Evolutionary conservation across 176 grass and related monocot genomes (phyloP).

Genomic region (Paspalum notatum): DNA sequence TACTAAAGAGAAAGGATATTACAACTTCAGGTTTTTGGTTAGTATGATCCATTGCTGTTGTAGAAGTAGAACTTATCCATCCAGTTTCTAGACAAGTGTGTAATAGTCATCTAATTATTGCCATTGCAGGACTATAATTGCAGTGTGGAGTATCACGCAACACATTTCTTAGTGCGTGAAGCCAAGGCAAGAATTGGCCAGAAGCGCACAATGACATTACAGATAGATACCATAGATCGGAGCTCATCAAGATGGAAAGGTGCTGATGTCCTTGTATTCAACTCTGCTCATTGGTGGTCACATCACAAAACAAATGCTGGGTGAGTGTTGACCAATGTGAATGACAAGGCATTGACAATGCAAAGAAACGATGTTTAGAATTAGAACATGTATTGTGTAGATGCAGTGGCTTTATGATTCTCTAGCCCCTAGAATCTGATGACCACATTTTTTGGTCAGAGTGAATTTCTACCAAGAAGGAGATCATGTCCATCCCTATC

Average conservation of each 20-base stretch:
- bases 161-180: conserved; percentile 91
- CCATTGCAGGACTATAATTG: conserved; percentile 84
- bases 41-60: conserved; percentile 23
- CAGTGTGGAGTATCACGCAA: conserved; percentile 84
- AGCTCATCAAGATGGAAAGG: conserved; percentile 77
- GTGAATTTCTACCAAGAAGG: conserved; percentile 96
- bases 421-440: not conserved
- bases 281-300: conserved; percentile 97
- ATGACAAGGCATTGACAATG: not conserved
- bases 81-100: conserved; percentile 14
- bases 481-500: conserved; percentile 53
- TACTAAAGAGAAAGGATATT: conserved; percentile 80
- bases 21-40: conserved; percentile 83
- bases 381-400: not conserved
- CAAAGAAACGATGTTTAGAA: not conserved
- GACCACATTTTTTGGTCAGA: conserved; percentile 45
- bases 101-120: conserved; percentile 21
- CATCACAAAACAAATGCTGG: conserved; percentile 92
- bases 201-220: conserved; percentile 56
- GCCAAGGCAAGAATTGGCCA: conserved; percentile 66
- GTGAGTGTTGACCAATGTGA: conserved; percentile 44
- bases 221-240: conserved; percentile 71
- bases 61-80: not conserved
- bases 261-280: conserved; percentile 87
- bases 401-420: not conserved